These are phyloP conservation scores for Crithidia bombi DNA, from an alignment of 208 protist species.

Conservation along the genomic window DNA sequence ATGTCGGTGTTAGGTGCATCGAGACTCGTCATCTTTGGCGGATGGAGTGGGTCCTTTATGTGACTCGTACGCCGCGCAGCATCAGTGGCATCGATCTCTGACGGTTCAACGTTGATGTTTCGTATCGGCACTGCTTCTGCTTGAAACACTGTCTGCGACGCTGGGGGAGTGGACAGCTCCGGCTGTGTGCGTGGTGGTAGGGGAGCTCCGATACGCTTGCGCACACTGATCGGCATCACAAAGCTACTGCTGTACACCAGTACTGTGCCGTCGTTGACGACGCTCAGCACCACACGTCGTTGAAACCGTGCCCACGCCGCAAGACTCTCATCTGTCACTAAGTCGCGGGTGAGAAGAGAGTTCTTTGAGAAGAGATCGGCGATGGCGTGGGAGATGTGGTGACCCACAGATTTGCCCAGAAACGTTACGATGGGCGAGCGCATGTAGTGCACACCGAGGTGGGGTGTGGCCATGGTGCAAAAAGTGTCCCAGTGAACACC, in stretches of 20 bases:
- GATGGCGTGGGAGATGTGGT: slow-evolving; percentile 37
- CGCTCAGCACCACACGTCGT: slow-evolving; percentile 42
- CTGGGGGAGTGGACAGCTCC: neutral
- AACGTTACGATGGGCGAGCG: slow-evolving; percentile 35
- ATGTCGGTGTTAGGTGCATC: slow-evolving; percentile 16
- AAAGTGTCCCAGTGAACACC: slow-evolving; percentile 56
- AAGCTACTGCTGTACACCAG: slow-evolving; percentile 56
- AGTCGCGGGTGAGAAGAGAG: slow-evolving; percentile 18
- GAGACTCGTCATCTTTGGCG: neutral
- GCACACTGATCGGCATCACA: slow-evolving; percentile 15
- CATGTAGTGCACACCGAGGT: slow-evolving; percentile 56
- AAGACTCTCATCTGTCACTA: slow-evolving; percentile 34
- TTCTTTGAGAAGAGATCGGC: slow-evolving; percentile 51
- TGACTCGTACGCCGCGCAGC: slow-evolving; percentile 7
- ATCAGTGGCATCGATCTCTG: neutral
- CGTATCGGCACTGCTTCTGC: neutral
- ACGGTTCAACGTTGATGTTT: neutral
- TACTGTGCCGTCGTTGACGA: slow-evolving; percentile 45
- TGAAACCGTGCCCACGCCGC: slow-evolving; percentile 33
- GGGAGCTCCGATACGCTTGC: slow-evolving; percentile 3
- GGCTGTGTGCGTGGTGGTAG: neutral
- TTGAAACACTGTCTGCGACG: neutral
- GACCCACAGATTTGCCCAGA: slow-evolving; percentile 32
- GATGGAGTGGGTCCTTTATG: neutral
- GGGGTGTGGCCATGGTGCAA: slow-evolving; percentile 58